Evolutionary conservation across 2,329 filamentous ascomycete species (phyloP), one percentile per base, ranked within the genome.

Genomic region (Colletotrichum costaricense): DNA sequence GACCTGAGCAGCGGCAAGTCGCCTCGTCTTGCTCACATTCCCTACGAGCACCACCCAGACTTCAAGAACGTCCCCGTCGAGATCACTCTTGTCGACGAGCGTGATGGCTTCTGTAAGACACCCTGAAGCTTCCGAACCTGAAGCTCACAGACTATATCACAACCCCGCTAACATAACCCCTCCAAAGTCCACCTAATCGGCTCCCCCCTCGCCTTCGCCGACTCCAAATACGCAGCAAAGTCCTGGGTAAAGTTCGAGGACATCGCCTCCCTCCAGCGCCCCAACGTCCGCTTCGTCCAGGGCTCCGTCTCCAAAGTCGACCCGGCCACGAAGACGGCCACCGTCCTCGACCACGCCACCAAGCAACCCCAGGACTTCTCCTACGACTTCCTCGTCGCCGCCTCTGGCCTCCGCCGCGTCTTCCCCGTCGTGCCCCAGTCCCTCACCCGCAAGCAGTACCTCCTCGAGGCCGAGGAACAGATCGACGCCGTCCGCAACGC

Each of bases 91-190:
- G 90, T 94, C 28, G 93, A 95, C 77, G 93, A 95, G 81, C 86
- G 93, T n/a, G 93, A 95, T 84, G 94, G 94, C n/a, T 95, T 91
- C 80, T 95, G 93, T 95, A 85, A 77, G 92, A 82, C 8, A 76
- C 55, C 7, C 22, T 6, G 42, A 52, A 22, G 4, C 30, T 28
- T 28, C 35, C 28, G 19, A 68, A 38, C 7, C 22, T 6, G 54
- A 52, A 22, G 11, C 30, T 28, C 22, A 26, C 28, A 22, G 28
- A 4, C 14, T 56, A 38, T 67, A 67, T 54, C 67, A 72, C 33
- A 19, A 55, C n/a, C 16, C 42, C 33, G 58, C 70, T 74, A 12
- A 74, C 57, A 58, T 26, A 24, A 35, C 33, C 33, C 33, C 33
- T 57, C 22, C 72, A 35, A 55, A 95, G 93, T 91, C 81, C 94